A percentile compares a stretch with the other conserved stretches of the same genome.
phyloP scores from a whole-genome alignment of 2,329 filamentous ascomycete species.

The Penicillium sp. region DNA sequence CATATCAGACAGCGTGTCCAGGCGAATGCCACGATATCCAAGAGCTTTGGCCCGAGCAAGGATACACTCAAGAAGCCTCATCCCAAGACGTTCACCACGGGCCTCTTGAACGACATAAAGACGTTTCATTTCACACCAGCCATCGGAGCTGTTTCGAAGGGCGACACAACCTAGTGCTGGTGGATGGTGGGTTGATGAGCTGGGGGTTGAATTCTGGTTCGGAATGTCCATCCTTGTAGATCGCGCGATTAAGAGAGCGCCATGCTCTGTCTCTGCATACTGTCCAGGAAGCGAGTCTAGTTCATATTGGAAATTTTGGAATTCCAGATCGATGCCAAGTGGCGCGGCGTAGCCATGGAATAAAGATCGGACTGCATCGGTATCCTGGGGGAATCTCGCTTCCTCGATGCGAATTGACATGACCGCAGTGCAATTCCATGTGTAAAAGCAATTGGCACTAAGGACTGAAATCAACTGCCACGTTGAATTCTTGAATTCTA shows the following conservation, averaged over 20 bases:
- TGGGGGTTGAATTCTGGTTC: neutral
- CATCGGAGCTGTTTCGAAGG: conserved; percentile 35
- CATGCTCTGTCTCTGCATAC: conserved; percentile 44
- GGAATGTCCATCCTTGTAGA: neutral
- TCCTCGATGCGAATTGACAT: conserved; percentile 28
- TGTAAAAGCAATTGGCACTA: too few relatives aligned
- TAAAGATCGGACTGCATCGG: conserved; percentile 38
- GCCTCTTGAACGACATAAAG: conserved; percentile 48
- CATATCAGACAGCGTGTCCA: conserved; percentile 55
- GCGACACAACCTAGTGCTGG: conserved; percentile 47
- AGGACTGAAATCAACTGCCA: too few relatives aligned
- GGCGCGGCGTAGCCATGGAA: conserved; percentile 42
- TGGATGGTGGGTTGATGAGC: neutral
- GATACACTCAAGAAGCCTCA: conserved; percentile 43
- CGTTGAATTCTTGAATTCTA: too few relatives aligned
- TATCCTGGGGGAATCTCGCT: conserved; percentile 42
- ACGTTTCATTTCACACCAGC: conserved; percentile 53
- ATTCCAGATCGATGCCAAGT: conserved; percentile 51
- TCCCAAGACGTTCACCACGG: conserved; percentile 48
- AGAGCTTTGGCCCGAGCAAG: conserved; percentile 43
- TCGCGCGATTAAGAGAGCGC: conserved; percentile 47
- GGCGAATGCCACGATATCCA: conserved; percentile 49
- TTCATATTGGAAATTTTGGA: conserved; percentile 52
- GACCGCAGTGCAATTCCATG: too few relatives aligned
- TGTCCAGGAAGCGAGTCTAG: conserved; percentile 50